phyloP scores from a whole-genome alignment of 2,329 filamentous ascomycete genomes.

The Fusarium dimerum region DNA sequence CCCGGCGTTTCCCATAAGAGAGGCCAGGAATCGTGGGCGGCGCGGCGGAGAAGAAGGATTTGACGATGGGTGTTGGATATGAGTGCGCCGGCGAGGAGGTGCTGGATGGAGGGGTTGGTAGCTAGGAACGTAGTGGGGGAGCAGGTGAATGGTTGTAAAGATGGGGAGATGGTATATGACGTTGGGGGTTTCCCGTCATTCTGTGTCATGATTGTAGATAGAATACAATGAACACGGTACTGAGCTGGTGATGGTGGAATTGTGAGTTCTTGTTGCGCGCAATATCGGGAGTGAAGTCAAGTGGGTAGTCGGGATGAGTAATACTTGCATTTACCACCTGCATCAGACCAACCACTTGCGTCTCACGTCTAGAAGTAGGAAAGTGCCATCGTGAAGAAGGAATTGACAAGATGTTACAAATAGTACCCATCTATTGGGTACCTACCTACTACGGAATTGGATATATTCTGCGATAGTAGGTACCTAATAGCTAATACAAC shows the following conservation, averaged over 20 bases:
- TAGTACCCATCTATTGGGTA: too few relatives aligned
- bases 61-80: constrained; percentile 21
- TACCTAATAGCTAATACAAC: too few relatives aligned
- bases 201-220: constrained; percentile 6
- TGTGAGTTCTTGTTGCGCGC: not conserved
- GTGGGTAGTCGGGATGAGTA: too few relatives aligned
- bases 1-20: constrained; percentile 29
- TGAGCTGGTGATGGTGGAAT: not conserved
- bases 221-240: not conserved
- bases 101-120: constrained; percentile 20
- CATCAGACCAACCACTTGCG: too few relatives aligned
- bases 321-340: too few relatives aligned
- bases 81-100: constrained; percentile 27
- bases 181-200: constrained; percentile 9
- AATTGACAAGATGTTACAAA: too few relatives aligned
- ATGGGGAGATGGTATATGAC: constrained; percentile 16
- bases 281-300: too few relatives aligned
- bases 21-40: constrained; percentile 30
- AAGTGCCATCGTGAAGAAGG: too few relatives aligned
- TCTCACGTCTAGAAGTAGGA: too few relatives aligned
- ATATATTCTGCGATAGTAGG: too few relatives aligned
- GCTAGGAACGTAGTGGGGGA: constrained; percentile 18
- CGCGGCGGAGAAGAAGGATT: constrained; percentile 27
- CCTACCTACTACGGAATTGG: too few relatives aligned
- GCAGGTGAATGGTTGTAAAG: constrained; percentile 15